Evolutionary conservation across 2,329 filamentous ascomycete genomes (phyloP), one percentile per base, ranked within the genome.

Genomic region (Fonsecaea pugnacius): DNA sequence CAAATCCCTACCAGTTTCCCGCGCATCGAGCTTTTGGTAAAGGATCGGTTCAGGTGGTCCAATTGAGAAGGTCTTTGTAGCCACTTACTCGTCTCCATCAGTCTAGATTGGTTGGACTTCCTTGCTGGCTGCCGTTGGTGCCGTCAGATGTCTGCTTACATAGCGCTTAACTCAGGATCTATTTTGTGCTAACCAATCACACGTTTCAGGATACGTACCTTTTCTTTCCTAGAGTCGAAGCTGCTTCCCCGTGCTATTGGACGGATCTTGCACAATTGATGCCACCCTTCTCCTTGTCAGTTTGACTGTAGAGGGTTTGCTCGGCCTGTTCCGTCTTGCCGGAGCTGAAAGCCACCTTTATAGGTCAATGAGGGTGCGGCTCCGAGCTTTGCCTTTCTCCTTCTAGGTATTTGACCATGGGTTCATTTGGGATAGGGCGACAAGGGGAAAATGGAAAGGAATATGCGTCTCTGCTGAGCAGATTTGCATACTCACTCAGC

Each of bases 161-260:
- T 51, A 51, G 57, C 32, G 33, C 30, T 59, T 59, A 35, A 59
- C 57, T 59, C 57, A 59, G 57, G 32, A 40, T 30, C 46, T 59
- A 59, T 59, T 59, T 27, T 59, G 27, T 36, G 46, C 27, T n/a
- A 14, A 36, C 57, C 57, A 59, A 59, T 59, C 57, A 59, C 10
- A 38, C 8, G n/a, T 6, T 10, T 21, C 7, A 4, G 4, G 18
- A 38, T 27, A 32, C 21, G 57, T 27, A 27, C 46, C 43, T 51
- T 36, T 59, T 59, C 57, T 32, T 48, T 14, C 35, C 43, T 43
- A 21, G 16, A 38, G 9, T 24, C 32, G 30, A 21, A 51, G 43
- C 30, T 59, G 46, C 40, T 30, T 38, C 38, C 21, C 21, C 32
- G 8, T 24, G 43, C 24, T 27, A 48, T 48, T 48, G 43, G 43